Percentiles rank a stretch among this genome's conserved stretches.
Conservation (phyloP, 768 basidiomycete genomes). For the Suillus subluteus region DNA sequence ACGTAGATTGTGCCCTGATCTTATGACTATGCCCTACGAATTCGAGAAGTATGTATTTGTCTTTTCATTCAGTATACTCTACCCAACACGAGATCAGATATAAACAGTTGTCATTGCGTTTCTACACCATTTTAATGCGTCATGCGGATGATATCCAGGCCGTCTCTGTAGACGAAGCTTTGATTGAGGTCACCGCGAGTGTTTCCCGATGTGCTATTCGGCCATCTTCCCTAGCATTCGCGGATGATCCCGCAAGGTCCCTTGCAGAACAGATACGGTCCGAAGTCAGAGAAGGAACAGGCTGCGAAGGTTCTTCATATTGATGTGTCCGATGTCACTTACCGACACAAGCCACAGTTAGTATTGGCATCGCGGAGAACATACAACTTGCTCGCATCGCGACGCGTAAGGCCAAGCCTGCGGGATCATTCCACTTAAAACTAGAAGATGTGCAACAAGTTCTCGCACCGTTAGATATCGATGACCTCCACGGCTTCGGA, state of each 20-base stretch:
- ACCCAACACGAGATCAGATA: slow-evolving; percentile 53
- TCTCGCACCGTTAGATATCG: slow-evolving; percentile 71
- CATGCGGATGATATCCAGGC: slow-evolving; percentile 92
- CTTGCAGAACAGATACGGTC: slow-evolving; percentile 82
- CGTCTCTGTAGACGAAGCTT: slow-evolving; percentile 94
- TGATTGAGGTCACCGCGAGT: slow-evolving; percentile 81
- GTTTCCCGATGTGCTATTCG: slow-evolving; percentile 44
- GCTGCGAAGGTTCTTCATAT: slow-evolving; percentile 70
- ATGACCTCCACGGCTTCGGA: slow-evolving; percentile 89
- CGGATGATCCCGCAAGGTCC: slow-evolving; percentile 66
- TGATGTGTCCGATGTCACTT: not conserved
- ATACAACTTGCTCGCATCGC: slow-evolving; percentile 92
- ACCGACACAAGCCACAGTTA: slow-evolving; percentile 53
- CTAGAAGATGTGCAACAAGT: slow-evolving; percentile 53
- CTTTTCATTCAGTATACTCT: not conserved
- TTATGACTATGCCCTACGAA: slow-evolving; percentile 89
- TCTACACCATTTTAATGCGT: slow-evolving; percentile 91
- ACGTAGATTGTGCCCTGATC: slow-evolving; percentile 68
- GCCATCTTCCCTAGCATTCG: slow-evolving; percentile 26
- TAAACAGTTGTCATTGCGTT: slow-evolving; percentile 79
- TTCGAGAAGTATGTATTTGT: slow-evolving; percentile 68
- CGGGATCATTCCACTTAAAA: slow-evolving; percentile 77
- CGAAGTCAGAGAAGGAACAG: slow-evolving; percentile 76
- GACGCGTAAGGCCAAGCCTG: slow-evolving; percentile 90
- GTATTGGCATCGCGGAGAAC: slow-evolving; percentile 91